A percentile compares a stretch with the other conserved stretches of the same genome.
Conservation (phyloP, 306 rosid genomes). For the Potentilla sterilis region DNA sequence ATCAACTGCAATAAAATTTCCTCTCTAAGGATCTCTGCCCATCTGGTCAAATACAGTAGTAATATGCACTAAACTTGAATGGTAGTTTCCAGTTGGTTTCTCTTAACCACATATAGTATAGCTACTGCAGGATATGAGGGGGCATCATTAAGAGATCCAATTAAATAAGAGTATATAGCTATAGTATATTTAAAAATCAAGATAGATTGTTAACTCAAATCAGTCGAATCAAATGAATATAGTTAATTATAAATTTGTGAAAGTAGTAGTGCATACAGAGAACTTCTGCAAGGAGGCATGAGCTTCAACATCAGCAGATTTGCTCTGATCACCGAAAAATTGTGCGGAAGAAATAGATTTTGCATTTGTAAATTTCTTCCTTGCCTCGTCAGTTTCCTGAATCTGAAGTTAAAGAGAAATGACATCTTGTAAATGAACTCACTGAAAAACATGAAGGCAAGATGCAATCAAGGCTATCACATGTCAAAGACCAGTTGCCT, state of each 20-base stretch:
- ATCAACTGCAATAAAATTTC: neutral
- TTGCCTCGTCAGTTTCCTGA: conserved; percentile 81
- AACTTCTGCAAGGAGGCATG: conserved; percentile 77
- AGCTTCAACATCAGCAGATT: conserved; percentile 54
- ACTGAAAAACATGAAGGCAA: neutral
- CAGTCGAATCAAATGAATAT: neutral
- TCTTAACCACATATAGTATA: neutral
- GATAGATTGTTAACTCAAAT: neutral
- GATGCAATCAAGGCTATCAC: neutral
- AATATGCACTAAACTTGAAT: neutral
- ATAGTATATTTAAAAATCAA: neutral
- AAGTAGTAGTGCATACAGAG: conserved; percentile 49
- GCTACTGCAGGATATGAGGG: neutral
- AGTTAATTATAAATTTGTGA: neutral
- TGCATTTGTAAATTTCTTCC: conserved; percentile 92
- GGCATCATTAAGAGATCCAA: neutral
- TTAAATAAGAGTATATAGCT: no score
- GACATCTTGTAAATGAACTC: neutral
- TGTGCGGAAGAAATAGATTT: conserved; percentile 93
- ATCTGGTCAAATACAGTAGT: neutral
- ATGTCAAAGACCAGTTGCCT: neutral
- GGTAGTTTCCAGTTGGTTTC: neutral
- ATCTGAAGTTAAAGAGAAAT: conserved; percentile 33
- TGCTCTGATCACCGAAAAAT: conserved; percentile 79
- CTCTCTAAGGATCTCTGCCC: no score